A percentile compares a stretch with the other conserved stretches of the same genome.
phyloP scores from a whole-genome alignment of 768 basidiomycete genomes.

The Mycena galopus region DNA sequence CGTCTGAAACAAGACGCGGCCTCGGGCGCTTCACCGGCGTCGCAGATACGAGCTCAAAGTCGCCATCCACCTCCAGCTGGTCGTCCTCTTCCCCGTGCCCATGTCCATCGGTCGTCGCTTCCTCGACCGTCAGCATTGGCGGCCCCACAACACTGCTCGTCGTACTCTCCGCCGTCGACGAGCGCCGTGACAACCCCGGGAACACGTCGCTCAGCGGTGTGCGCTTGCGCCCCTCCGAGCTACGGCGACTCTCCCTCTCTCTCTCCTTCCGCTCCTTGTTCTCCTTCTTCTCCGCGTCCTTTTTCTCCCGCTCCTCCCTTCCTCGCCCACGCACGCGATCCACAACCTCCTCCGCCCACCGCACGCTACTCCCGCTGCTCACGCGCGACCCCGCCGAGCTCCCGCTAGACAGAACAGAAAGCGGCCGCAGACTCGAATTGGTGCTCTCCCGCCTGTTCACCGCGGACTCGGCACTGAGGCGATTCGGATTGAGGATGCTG shows the following conservation, averaged over 20 bases:
- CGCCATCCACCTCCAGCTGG: constrained; percentile 19
- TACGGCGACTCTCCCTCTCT: constrained; percentile 58
- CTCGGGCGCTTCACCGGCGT: constrained; percentile 65
- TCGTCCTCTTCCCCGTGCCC: constrained; percentile 42
- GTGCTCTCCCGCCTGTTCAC: constrained; percentile 25
- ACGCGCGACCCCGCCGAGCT: constrained; percentile 61
- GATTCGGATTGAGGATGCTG: constrained; percentile 38
- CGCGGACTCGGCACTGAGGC: constrained; percentile 48
- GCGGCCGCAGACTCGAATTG: constrained; percentile 46
- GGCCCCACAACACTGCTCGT: background rate
- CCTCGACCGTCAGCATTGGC: constrained; percentile 59
- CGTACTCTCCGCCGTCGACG: constrained; percentile 30
- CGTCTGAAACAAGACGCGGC: constrained; percentile 73
- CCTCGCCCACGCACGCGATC: constrained; percentile 44
- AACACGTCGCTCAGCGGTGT: constrained; percentile 73
- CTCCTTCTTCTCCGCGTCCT: constrained; percentile 43
- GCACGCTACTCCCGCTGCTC: constrained; percentile 58
- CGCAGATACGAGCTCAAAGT: constrained; percentile 33
- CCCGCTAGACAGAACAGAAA: constrained; percentile 48
- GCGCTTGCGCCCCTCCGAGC: constrained; percentile 65
- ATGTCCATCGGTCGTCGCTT: constrained; percentile 68
- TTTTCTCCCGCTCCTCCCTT: constrained; percentile 41
- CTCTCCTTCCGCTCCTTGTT: constrained; percentile 41
- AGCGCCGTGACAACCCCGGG: constrained; percentile 53
- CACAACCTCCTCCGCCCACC: constrained; percentile 53